A percentile compares a stretch with the other conserved stretches of the same genome.
Conservation (phyloP, 371 early-diverging fungal genomes). For the Mortierella sp. region DNA sequence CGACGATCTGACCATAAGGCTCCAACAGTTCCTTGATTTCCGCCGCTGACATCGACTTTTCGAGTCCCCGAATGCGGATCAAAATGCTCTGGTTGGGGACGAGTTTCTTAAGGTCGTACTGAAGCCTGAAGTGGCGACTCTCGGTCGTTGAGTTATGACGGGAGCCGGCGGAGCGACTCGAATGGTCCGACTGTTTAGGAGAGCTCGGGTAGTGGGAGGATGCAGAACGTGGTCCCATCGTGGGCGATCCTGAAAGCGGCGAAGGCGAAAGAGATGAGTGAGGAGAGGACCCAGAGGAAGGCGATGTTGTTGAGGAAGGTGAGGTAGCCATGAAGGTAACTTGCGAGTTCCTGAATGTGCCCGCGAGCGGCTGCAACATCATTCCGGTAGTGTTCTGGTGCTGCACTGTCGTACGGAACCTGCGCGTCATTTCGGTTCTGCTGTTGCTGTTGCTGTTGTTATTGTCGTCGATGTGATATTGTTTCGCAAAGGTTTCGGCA, state of each 20-base stretch:
- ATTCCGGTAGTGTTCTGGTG: not conserved
- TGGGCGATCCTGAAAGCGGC: not conserved
- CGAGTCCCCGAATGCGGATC: conserved; percentile 20
- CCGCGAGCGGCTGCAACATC: not conserved
- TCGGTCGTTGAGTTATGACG: not conserved
- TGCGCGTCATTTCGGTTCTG: not conserved
- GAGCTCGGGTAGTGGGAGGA: not conserved
- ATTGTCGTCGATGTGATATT: not conserved
- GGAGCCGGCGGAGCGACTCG: not conserved
- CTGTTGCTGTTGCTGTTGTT: not conserved
- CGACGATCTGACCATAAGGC: conserved; percentile 22
- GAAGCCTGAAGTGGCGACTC: not conserved
- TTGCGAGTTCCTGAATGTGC: not conserved
- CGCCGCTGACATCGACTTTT: conserved; percentile 4
- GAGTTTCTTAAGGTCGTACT: conserved; percentile 1
- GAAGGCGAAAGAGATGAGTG: not conserved
- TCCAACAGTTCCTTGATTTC: conserved; percentile 15
- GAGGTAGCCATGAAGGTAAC: not conserved
- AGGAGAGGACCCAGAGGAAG: not conserved
- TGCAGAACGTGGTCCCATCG: not conserved
- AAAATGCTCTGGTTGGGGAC: conserved; percentile 1
- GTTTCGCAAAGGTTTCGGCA: not conserved
- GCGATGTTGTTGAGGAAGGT: not conserved
- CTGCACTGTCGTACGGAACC: not conserved
- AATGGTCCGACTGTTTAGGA: not conserved